Conservation (phyloP, 2,329 filamentous ascomycete genomes). For the Pezicula radicicola region DNA sequence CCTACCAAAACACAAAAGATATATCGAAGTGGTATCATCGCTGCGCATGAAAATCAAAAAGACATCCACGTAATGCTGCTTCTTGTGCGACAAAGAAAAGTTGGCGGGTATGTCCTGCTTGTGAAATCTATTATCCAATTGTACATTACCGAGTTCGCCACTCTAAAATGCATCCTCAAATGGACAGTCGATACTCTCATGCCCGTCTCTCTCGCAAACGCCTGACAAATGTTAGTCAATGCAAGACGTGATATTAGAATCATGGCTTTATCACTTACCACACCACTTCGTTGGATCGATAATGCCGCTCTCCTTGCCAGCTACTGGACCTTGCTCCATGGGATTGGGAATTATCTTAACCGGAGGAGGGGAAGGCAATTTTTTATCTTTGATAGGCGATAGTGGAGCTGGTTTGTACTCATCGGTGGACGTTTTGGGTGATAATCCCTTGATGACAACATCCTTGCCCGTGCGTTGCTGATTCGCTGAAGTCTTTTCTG, state of each 20-base stretch:
- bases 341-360: constrained; percentile 55
- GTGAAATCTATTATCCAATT: neutral
- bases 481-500: constrained; percentile 6
- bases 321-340: constrained; percentile 65
- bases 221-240: constrained; percentile 30
- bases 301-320: constrained; percentile 74
- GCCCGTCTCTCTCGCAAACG: constrained; percentile 91
- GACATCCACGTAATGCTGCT: constrained; percentile 15
- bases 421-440: constrained; percentile 33
- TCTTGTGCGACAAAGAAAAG: constrained; percentile 1
- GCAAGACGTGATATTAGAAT: neutral
- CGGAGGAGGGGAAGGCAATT: constrained; percentile 36
- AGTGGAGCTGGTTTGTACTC: constrained; percentile 53
- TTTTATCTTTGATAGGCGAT: constrained; percentile 44
- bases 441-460: constrained; percentile 34
- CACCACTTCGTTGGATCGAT: constrained; percentile 92
- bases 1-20: constrained; percentile 1
- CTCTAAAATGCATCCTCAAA: constrained; percentile 75
- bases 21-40: constrained; percentile 23
- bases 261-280: constrained; percentile 31
- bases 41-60: constrained; percentile 12
- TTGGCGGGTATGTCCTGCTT: neutral
- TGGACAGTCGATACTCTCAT: constrained; percentile 93
- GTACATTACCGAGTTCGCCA: constrained; percentile 20
- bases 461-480: constrained; percentile 32